phyloP scores from a whole-genome alignment of 2,329 filamentous ascomycete genomes.

The Alternaria conjuncta region DNA sequence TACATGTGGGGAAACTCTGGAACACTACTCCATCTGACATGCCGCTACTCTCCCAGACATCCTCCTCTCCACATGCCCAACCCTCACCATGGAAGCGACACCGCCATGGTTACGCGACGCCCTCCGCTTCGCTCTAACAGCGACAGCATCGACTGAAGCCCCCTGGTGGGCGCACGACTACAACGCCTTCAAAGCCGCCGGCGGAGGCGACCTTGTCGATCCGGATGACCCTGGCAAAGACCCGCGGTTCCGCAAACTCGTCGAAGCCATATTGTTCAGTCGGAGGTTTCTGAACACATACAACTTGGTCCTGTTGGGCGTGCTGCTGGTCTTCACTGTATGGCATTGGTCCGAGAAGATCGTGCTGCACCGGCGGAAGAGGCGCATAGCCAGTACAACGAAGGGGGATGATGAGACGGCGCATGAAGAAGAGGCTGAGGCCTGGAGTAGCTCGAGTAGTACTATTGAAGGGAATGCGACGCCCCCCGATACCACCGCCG shows the following conservation, averaged over 20 bases:
- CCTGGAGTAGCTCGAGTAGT: constrained; percentile 50
- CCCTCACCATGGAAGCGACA: constrained; percentile 7
- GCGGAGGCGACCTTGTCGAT: constrained; percentile 23
- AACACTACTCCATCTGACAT: constrained; percentile 14
- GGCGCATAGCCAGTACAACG: not conserved
- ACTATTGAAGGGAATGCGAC: constrained; percentile 46
- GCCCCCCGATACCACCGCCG: constrained; percentile 31
- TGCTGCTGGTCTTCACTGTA: constrained; percentile 46
- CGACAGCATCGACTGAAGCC: constrained; percentile 28
- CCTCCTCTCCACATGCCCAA: constrained; percentile 1
- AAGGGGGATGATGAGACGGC: not conserved
- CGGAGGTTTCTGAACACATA: constrained; percentile 49
- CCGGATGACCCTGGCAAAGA: constrained; percentile 45
- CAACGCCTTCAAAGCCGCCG: constrained; percentile 5
- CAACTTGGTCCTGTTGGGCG: constrained; percentile 47
- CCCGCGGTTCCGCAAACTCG: constrained; percentile 44
- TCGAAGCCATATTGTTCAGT: constrained; percentile 49
- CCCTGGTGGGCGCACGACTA: constrained; percentile 20
- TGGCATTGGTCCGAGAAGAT: constrained; percentile 47
- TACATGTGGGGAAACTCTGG: constrained; percentile 10
- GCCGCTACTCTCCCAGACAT: not conserved
- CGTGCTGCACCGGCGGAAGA: constrained; percentile 21
- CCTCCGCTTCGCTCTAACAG: constrained; percentile 31
- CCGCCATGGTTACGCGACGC: constrained; percentile 31
- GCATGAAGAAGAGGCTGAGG: constrained; percentile 19